These are phyloP conservation scores for Papiliotrema fonsecae DNA, from an alignment of 1,284 basidiomycete genomes.

Conservation along the genomic window DNA sequence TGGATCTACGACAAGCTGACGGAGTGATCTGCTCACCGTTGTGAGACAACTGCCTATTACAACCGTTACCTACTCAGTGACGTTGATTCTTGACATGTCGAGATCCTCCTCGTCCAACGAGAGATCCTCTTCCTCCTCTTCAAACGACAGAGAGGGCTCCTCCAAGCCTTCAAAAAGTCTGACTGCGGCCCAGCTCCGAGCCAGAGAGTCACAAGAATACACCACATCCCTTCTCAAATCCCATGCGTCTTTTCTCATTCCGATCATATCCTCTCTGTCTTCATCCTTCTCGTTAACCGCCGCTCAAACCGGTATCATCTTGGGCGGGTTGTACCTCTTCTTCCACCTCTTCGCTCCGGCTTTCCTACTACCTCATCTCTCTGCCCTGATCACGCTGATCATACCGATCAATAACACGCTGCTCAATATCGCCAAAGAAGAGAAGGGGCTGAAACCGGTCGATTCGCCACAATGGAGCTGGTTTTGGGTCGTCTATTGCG, in stretches of 20 bases:
- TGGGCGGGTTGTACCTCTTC: conserved; percentile 9
- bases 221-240: conserved; percentile 5
- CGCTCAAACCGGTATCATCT: conserved; percentile 2
- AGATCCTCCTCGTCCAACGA: neutral
- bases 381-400: conserved; percentile 15
- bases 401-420: conserved; percentile 17
- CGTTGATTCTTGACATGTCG: too few species aligned
- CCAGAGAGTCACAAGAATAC: conserved; percentile 2
- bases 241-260: conserved; percentile 10
- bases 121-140: neutral
- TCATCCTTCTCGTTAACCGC: neutral
- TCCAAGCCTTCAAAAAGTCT: neutral
- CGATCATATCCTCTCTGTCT: conserved; percentile 8
- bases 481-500: conserved; percentile 16
- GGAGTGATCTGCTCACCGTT: too few species aligned
- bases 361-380: conserved; percentile 16
- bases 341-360: conserved; percentile 15
- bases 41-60: too few species aligned
- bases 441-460: conserved; percentile 4
- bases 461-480: conserved; percentile 14
- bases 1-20: too few species aligned
- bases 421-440: conserved; percentile 1
- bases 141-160: too few species aligned
- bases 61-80: too few species aligned
- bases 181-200: conserved; percentile 2